These are phyloP conservation scores for Lachnellula willkommii DNA, from an alignment of 2,329 filamentous ascomycete species.

Conservation along the genomic window DNA sequence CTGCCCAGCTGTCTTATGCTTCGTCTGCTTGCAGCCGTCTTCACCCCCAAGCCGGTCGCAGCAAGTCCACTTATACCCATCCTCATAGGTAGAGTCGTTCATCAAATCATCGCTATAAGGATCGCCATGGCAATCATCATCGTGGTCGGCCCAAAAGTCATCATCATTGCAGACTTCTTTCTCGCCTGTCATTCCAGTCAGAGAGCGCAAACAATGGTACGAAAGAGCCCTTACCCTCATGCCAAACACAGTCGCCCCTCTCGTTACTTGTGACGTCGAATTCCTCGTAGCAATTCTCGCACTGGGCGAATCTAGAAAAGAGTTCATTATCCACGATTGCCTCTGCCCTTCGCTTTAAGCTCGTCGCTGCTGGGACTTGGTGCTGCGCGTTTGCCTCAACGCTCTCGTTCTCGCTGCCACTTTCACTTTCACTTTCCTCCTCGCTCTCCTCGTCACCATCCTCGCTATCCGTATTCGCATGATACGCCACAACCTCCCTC, in stretches of 20 bases:
- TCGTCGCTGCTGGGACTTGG: background rate
- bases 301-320: conserved; percentile 2
- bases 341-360: conserved; percentile 1
- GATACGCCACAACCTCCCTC: background rate
- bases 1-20: conserved; percentile 1
- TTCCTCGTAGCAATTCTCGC: conserved; percentile 10
- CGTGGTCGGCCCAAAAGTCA: conserved; percentile 14
- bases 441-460: background rate
- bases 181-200: background rate
- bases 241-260: conserved; percentile 7
- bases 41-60: conserved; percentile 5
- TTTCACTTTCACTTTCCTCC: background rate
- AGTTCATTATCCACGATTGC: conserved; percentile 1
- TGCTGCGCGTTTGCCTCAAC: background rate
- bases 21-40: conserved; percentile 7
- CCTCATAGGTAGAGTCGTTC: conserved; percentile 6
- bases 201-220: too few relatives aligned
- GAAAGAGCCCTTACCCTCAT: conserved; percentile 2
- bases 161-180: conserved; percentile 5
- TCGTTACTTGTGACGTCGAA: conserved; percentile 9
- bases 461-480: conserved; percentile 1
- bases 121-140: conserved; percentile 6
- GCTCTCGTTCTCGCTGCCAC: background rate
- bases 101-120: background rate
- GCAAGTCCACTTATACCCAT: conserved; percentile 12